Percentiles rank a stretch among this genome's conserved stretches.
Conservation (phyloP, 805 yeast species). For the Pichia exigua region DNA sequence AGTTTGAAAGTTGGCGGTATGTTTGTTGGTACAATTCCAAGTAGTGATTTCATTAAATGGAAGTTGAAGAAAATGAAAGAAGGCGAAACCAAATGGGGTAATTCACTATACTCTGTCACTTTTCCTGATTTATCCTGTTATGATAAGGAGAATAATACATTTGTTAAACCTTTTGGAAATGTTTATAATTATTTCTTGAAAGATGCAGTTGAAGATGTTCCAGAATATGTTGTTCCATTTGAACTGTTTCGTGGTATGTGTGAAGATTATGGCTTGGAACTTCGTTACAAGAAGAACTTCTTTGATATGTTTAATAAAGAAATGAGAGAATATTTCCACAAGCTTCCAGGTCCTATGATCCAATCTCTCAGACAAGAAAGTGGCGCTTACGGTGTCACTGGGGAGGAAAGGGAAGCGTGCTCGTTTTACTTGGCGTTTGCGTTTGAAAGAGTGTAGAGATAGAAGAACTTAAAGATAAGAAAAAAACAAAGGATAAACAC, state of each 20-base stretch:
- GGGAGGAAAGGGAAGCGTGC: slow-evolving; percentile 79
- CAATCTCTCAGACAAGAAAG: slow-evolving; percentile 69
- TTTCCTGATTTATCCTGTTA: slow-evolving; percentile 44
- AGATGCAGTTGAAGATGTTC: slow-evolving; percentile 95
- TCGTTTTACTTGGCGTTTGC: slow-evolving; percentile 83
- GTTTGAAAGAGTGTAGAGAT: slow-evolving; percentile 38
- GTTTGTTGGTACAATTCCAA: slow-evolving; percentile 92
- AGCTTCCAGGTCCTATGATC: slow-evolving; percentile 46
- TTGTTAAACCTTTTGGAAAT: slow-evolving; percentile 74
- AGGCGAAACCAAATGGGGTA: slow-evolving; percentile 71
- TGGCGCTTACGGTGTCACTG: slow-evolving; percentile 81
- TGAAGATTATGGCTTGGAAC: slow-evolving; percentile 68
- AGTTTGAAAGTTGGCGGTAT: slow-evolving; percentile 76
- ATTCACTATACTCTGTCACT: slow-evolving; percentile 70
- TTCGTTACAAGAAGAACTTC: slow-evolving; percentile 69
- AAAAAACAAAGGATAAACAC: too few species aligned
- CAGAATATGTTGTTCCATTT: slow-evolving; percentile 94
- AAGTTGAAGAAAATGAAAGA: slow-evolving; percentile 46
- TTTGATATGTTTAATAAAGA: slow-evolving; percentile 76
- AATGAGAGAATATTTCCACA: slow-evolving; percentile 56
- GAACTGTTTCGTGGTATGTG: slow-evolving; percentile 79
- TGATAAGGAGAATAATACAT: slow-evolving; percentile 64
- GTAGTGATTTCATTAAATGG: slow-evolving; percentile 72
- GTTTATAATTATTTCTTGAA: slow-evolving; percentile 71
- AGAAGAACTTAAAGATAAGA: background rate